These are phyloP conservation scores for Neurospora terricola DNA, from an alignment of 495 filamentous ascomycete genomes.

Conservation along the genomic window DNA sequence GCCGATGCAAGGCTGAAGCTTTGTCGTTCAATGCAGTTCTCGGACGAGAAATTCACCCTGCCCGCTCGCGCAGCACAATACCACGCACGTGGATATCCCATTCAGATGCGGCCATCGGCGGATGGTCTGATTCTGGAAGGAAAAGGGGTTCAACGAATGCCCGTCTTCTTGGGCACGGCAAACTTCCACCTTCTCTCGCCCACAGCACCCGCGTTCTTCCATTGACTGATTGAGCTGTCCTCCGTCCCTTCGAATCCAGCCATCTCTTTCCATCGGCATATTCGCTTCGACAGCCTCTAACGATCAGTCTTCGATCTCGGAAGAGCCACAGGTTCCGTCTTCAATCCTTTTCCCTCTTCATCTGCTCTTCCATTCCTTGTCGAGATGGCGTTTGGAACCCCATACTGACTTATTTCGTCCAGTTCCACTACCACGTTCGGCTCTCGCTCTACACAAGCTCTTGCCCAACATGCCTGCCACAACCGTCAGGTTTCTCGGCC, in stretches of 20 bases:
- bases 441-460: neutral
- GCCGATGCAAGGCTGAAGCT: neutral
- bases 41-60: neutral
- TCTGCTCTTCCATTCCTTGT: neutral
- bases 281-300: neutral
- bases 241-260: neutral
- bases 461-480: neutral
- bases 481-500: neutral
- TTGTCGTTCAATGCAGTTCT: neutral
- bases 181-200: neutral
- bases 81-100: neutral
- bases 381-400: neutral
- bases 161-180: neutral
- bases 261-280: neutral
- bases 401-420: neutral
- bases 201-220: no score
- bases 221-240: neutral
- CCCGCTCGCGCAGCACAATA: neutral
- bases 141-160: neutral
- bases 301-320: neutral
- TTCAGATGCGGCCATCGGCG: neutral
- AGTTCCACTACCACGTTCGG: neutral
- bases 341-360: neutral
- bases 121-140: neutral
- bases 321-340: neutral